Conservation (phyloP, 1,139 yeast species). For the Protomyces inouyei region DNA sequence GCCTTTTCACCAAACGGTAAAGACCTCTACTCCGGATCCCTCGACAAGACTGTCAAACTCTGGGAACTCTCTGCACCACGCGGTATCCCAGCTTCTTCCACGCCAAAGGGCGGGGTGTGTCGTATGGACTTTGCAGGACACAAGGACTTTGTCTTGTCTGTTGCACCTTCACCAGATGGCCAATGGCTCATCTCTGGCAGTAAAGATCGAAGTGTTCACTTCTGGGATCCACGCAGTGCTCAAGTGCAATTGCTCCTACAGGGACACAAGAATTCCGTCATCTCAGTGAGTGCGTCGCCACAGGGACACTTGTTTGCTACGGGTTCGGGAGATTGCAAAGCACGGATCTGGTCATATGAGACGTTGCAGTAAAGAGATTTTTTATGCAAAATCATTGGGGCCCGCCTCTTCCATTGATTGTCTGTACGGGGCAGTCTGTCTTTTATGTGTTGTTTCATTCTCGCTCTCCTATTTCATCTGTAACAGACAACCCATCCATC, state of each 20-base stretch:
- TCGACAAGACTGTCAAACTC: slow-evolving; percentile 91
- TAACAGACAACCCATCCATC: neutral
- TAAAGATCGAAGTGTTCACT: slow-evolving; percentile 92
- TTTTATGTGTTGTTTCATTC: neutral
- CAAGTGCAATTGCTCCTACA: slow-evolving; percentile 93
- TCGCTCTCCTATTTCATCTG: neutral
- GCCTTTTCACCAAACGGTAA: slow-evolving; percentile 89
- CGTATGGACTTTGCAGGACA: slow-evolving; percentile 94
- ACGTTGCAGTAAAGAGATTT: slow-evolving; percentile 6
- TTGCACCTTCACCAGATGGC: slow-evolving; percentile 90
- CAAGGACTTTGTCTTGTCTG: slow-evolving; percentile 90
- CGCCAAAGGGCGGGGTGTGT: slow-evolving; percentile 50
- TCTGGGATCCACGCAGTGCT: slow-evolving; percentile 93
- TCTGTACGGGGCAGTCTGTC: neutral
- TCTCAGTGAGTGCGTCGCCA: slow-evolving; percentile 84
- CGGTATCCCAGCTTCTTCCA: slow-evolving; percentile 41
- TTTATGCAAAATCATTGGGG: neutral
- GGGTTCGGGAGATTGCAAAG: slow-evolving; percentile 96
- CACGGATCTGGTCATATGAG: slow-evolving; percentile 70
- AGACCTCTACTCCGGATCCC: slow-evolving; percentile 89
- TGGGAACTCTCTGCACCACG: slow-evolving; percentile 72
- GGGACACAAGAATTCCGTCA: slow-evolving; percentile 95
- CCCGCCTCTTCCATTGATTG: too few species aligned
- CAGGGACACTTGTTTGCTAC: slow-evolving; percentile 87
- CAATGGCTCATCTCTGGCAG: slow-evolving; percentile 91